These are phyloP conservation scores for Russula sp. DNA, from an alignment of 768 basidiomycete species.

Conservation along the genomic window DNA sequence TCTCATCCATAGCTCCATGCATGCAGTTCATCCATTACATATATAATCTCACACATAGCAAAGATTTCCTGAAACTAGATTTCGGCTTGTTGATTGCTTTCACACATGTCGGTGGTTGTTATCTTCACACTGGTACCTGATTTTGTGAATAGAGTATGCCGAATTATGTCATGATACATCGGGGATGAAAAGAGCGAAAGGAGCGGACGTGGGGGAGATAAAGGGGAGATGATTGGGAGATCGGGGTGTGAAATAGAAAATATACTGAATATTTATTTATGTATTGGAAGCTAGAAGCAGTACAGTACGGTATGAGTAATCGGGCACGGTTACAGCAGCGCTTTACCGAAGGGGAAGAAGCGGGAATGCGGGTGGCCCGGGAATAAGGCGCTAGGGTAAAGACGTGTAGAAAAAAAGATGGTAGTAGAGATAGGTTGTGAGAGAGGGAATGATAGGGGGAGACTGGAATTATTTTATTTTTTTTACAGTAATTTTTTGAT, in stretches of 20 bases:
- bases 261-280: neutral
- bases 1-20: constrained; percentile 7
- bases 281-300: neutral
- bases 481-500: too few relatives aligned
- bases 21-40: neutral
- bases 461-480: too few relatives aligned
- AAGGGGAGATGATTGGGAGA: neutral
- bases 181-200: constrained; percentile 8
- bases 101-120: neutral
- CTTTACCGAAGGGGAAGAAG: too few relatives aligned
- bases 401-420: too few relatives aligned
- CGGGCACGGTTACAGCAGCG: too few relatives aligned
- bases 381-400: neutral
- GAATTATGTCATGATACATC: neutral
- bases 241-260: neutral
- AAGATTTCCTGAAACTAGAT: neutral
- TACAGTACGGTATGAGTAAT: too few relatives aligned
- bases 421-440: too few relatives aligned
- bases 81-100: neutral
- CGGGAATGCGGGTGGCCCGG: neutral
- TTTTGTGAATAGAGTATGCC: neutral
- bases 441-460: too few relatives aligned
- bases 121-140: neutral
- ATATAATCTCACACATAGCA: neutral
- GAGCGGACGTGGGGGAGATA: constrained; percentile 4